A percentile compares a stretch with the other conserved stretches of the same genome.
phyloP scores from a whole-genome alignment of 1,284 basidiomycete species.

The Sporisorium graminicola region DNA sequence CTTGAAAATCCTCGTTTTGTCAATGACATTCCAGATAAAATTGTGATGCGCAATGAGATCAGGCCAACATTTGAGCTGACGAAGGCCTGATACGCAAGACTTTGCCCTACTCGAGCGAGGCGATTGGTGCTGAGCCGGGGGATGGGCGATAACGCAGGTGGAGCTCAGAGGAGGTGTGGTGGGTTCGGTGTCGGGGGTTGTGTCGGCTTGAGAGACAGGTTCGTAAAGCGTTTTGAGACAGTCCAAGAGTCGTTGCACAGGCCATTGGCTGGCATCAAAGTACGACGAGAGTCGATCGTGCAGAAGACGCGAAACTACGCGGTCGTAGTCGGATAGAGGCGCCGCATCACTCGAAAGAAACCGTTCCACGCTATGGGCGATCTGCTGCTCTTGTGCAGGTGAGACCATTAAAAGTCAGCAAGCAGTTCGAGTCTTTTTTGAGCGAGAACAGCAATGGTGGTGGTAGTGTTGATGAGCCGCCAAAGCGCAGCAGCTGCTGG shows the following conservation, averaged over 20 bases:
- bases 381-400: neutral
- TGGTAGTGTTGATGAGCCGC: no score
- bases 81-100: neutral
- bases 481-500: no score
- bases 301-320: neutral
- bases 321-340: neutral
- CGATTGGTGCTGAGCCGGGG: neutral
- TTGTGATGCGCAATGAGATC: neutral
- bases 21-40: no score
- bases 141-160: neutral
- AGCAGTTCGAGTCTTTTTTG: no score
- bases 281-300: neutral
- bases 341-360: neutral
- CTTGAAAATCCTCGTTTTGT: no score
- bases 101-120: neutral
- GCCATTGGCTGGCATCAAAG: neutral
- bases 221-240: neutral
- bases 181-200: neutral
- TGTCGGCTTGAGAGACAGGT: no score
- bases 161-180: neutral
- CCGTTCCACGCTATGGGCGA: neutral
- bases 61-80: neutral
- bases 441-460: no score
- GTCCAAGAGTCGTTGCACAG: neutral
- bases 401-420: no score